These are phyloP conservation scores for Aurinia saxatilis DNA, from an alignment of 345 rosid species.

Conservation along the genomic window DNA sequence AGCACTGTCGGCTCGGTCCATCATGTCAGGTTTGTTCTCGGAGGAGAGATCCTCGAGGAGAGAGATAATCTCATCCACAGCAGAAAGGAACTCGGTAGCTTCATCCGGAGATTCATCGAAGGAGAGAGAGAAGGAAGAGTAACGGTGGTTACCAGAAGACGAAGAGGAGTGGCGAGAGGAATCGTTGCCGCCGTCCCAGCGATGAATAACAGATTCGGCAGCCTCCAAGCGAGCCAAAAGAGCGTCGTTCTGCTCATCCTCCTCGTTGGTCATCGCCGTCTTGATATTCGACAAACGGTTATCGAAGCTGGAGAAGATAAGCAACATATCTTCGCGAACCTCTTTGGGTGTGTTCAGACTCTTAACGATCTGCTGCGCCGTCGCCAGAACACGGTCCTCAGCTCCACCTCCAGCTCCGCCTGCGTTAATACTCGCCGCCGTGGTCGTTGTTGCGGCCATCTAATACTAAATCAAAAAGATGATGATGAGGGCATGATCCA, in stretches of 20 bases:
- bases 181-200: conserved; percentile 41
- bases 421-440: conserved; percentile 32
- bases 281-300: conserved; percentile 87
- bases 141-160: conserved; percentile 35
- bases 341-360: conserved; percentile 87
- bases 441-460: no score
- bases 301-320: conserved; percentile 90
- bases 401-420: conserved; percentile 22
- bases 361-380: conserved; percentile 96
- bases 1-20: conserved; percentile 80
- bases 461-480: conserved; percentile 10
- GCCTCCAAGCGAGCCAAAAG: conserved; percentile 43
- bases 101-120: conserved; percentile 78
- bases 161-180: conserved; percentile 36
- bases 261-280: conserved; percentile 46
- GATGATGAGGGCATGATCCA: no score
- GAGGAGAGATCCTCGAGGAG: conserved; percentile 45
- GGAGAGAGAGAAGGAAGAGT: conserved; percentile 28
- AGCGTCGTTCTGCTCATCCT: conserved; percentile 23
- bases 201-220: conserved; percentile 63
- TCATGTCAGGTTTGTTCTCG: conserved; percentile 36
- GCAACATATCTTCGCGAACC: conserved; percentile 89
- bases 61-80: conserved; percentile 70
- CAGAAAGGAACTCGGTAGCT: conserved; percentile 53
- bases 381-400: conserved; percentile 94